These are phyloP conservation scores for Simplicillium sp. DNA, from an alignment of 2,329 filamentous ascomycete genomes.

Conservation along the genomic window DNA sequence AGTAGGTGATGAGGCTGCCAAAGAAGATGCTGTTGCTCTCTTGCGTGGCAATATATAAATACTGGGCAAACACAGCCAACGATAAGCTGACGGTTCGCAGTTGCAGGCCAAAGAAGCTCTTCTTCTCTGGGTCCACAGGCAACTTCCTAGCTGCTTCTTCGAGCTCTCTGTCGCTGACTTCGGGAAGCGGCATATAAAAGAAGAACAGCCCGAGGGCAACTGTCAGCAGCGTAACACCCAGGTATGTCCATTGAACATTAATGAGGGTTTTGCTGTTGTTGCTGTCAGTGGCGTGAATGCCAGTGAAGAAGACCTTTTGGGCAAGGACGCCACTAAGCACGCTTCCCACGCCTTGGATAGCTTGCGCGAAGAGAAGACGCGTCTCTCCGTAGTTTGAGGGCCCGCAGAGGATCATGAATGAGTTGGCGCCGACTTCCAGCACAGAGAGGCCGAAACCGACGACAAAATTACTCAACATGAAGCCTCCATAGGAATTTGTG, in stretches of 20 bases:
- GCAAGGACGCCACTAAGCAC: conserved; percentile 65
- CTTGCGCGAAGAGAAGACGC: conserved; percentile 66
- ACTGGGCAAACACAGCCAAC: conserved; percentile 67
- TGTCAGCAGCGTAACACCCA: conserved; percentile 69
- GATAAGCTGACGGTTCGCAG: conserved; percentile 50
- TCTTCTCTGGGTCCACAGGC: conserved; percentile 40
- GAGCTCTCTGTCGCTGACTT: conserved; percentile 47
- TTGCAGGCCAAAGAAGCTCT: conserved; percentile 36
- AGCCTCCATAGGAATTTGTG: conserved; percentile 65
- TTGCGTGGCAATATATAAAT: conserved; percentile 70
- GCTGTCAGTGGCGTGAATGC: conserved; percentile 30
- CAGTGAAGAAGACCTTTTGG: conserved; percentile 63
- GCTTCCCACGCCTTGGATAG: conserved; percentile 64
- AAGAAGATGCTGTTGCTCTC: conserved; percentile 56
- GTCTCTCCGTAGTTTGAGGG: conserved; percentile 64
- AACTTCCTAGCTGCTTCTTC: conserved; percentile 36
- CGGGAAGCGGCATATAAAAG: conserved; percentile 58
- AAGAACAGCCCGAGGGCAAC: conserved; percentile 60
- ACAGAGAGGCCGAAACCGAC: conserved; percentile 69
- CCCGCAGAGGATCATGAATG: conserved; percentile 63
- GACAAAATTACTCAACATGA: conserved; percentile 64
- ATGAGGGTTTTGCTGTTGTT: conserved; percentile 42
- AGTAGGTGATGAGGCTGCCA: conserved; percentile 35
- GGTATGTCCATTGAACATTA: conserved; percentile 76
- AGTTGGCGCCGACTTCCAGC: conserved; percentile 73